Evolutionary conservation across 2,329 filamentous ascomycete species (phyloP).

Genomic region (Pestalotiopsis sp.): DNA sequence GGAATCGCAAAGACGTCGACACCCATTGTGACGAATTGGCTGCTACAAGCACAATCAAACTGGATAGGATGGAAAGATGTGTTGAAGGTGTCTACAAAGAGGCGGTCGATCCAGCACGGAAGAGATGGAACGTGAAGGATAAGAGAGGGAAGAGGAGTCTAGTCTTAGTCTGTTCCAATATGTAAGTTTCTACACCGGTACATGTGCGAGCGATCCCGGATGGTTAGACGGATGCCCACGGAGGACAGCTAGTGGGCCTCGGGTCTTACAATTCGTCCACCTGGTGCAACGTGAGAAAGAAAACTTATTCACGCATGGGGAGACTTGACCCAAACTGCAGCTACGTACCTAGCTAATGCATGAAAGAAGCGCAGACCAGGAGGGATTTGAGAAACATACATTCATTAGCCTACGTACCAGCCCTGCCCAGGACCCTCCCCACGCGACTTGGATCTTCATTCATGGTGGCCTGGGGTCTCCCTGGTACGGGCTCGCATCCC

Average conservation of each 20-base stretch:
- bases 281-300: not conserved
- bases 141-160: not conserved
- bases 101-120: not conserved
- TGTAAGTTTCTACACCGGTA: not conserved
- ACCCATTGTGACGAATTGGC: not conserved
- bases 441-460: not conserved
- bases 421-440: not conserved
- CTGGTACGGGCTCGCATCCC: not conserved
- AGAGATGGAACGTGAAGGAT: not conserved
- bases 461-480: not conserved
- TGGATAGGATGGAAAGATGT: not conserved
- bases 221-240: not conserved
- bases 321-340: not conserved
- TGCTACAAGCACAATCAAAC: not conserved
- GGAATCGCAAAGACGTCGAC: not conserved
- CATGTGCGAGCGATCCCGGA: not conserved
- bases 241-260: not conserved
- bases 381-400: not conserved
- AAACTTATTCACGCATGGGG: not conserved
- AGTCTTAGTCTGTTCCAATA: not conserved
- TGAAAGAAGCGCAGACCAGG: not conserved
- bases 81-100: not conserved
- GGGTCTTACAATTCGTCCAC: not conserved
- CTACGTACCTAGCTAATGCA: not conserved
- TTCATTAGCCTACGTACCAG: not conserved